Percentiles rank a stretch among this genome's conserved stretches.
Conservation (phyloP, 148 eudicot genomes). For the Spergularia bocconei region DNA sequence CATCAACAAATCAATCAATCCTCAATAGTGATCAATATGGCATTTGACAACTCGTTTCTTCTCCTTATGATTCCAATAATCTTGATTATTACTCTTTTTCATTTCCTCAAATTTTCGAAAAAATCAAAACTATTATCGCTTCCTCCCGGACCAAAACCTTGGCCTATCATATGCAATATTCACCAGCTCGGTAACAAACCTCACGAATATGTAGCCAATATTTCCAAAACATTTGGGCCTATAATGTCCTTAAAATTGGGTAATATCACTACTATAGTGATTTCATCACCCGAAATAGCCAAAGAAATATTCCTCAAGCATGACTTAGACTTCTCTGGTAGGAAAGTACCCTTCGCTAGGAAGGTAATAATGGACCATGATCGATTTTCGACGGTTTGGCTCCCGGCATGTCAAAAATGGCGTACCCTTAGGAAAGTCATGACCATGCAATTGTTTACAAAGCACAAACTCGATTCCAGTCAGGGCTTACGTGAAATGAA, state of each 20-base stretch:
- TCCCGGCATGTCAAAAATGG: constrained; percentile 25
- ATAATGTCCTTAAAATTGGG: constrained; percentile 48
- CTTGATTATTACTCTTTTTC: too few relatives aligned
- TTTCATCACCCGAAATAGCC: constrained; percentile 28
- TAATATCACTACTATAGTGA: constrained; percentile 31
- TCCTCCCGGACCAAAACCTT: constrained; percentile 42
- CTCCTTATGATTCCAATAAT: too few relatives aligned
- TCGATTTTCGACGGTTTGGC: constrained; percentile 18
- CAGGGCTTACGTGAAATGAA: constrained; percentile 21
- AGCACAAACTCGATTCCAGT: constrained; percentile 13
- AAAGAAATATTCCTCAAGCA: constrained; percentile 26
- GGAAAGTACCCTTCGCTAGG: constrained; percentile 7
- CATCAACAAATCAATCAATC: too few relatives aligned
- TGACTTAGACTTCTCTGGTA: constrained; percentile 25
- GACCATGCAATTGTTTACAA: constrained; percentile 22
- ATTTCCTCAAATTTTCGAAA: too few relatives aligned
- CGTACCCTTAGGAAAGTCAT: constrained; percentile 21
- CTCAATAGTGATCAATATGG: too few relatives aligned
- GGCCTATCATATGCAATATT: constrained; percentile 45
- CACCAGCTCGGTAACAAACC: constrained; percentile 35
- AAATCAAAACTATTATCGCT: too few relatives aligned
- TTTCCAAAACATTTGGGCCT: constrained; percentile 42
- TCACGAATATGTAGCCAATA: constrained; percentile 30
- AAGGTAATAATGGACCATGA: not conserved
- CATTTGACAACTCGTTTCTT: too few relatives aligned